These are phyloP conservation scores for Melastoma malabathricum DNA, from an alignment of 345 rosid species.

Conservation along the genomic window DNA sequence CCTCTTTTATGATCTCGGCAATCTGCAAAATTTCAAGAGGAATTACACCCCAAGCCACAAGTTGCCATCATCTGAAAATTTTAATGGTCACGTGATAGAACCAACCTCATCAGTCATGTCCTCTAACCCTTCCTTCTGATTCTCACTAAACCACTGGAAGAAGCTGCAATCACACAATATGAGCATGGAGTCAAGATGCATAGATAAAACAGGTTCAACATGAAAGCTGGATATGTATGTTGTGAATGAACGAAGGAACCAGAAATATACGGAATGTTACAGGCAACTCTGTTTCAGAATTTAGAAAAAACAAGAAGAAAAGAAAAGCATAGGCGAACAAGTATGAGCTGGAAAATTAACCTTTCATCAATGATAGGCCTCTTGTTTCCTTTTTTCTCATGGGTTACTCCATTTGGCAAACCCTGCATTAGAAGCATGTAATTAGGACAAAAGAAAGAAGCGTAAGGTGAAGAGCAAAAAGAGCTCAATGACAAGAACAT, in stretches of 20 bases:
- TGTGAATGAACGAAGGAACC: too few species aligned
- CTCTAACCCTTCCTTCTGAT: conserved; percentile 40
- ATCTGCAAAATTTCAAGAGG: conserved; percentile 30
- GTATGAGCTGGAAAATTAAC: conserved; percentile 18
- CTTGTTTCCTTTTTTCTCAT: conserved; percentile 82
- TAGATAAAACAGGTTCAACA: conserved; percentile 2
- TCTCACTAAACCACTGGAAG: conserved; percentile 71
- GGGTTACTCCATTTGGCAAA: conserved; percentile 66
- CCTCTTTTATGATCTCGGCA: conserved; percentile 90
- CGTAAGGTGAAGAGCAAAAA: conserved; percentile 5
- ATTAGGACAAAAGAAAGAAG: conserved; percentile 4
- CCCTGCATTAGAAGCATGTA: conserved; percentile 31
- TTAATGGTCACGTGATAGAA: neutral
- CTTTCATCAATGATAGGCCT: conserved; percentile 59
- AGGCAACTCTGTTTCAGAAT: too few species aligned
- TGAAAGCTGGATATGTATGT: neutral
- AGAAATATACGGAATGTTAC: too few species aligned
- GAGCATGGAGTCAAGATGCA: neutral
- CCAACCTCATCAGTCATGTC: conserved; percentile 73
- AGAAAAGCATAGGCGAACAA: too few species aligned
- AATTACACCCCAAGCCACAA: neutral
- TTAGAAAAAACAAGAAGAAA: too few species aligned
- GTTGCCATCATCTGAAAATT: too few species aligned
- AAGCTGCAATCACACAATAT: conserved; percentile 33
- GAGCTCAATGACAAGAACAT: conserved; percentile 1